These are phyloP conservation scores for Colletotrichum sp. DNA, from an alignment of 2,329 filamentous ascomycete genomes.

Conservation along the genomic window DNA sequence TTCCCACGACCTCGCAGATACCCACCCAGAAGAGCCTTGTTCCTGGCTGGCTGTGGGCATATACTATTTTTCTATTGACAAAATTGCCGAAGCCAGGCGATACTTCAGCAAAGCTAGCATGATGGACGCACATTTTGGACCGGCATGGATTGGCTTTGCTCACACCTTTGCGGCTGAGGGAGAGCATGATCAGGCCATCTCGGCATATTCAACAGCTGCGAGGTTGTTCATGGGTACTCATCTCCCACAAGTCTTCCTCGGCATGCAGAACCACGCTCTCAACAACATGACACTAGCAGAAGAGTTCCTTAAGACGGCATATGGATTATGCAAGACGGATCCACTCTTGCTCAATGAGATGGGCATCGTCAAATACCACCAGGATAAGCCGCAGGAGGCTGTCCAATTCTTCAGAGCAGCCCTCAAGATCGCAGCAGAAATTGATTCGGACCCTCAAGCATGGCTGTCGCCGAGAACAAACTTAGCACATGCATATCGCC, in stretches of 20 bases:
- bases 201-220: conserved; percentile 94
- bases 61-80: conserved; percentile 89
- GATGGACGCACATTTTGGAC: conserved; percentile 96
- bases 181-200: conserved; percentile 97
- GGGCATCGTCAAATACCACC: conserved; percentile 94
- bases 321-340: conserved; percentile 81
- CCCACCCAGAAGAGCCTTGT: conserved; percentile 87
- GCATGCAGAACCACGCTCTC: conserved; percentile 97
- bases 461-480: conserved; percentile 89
- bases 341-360: conserved; percentile 94
- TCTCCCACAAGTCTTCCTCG: conserved; percentile 91
- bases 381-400: conserved; percentile 78
- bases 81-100: conserved; percentile 89
- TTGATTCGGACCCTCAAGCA: conserved; percentile 80
- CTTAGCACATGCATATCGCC: conserved; percentile 84
- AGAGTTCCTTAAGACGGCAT: conserved; percentile 92
- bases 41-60: conserved; percentile 94
- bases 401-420: conserved; percentile 80
- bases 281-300: conserved; percentile 94
- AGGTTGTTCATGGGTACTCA: conserved; percentile 96
- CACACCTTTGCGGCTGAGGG: conserved; percentile 98
- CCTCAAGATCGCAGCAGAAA: conserved; percentile 77
- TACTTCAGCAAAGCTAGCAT: conserved; percentile 98
- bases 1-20: conserved; percentile 90
- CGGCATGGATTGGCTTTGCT: conserved; percentile 98